These are phyloP conservation scores for Saturnispora sanitii DNA, from an alignment of 805 yeast genomes.

Conservation along the genomic window DNA sequence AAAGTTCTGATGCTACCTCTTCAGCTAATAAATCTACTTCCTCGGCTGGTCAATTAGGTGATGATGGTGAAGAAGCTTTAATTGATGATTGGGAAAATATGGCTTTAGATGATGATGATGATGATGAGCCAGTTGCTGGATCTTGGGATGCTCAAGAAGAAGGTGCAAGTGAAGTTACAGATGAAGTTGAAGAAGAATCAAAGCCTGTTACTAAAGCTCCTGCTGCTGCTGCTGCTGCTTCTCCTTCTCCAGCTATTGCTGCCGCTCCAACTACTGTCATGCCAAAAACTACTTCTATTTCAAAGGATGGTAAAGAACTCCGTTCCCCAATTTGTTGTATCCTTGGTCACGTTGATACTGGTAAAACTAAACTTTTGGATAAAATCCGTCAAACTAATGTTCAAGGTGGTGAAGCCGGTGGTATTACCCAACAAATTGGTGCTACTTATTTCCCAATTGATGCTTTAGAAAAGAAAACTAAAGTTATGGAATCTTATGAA, in stretches of 20 bases:
- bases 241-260: constrained; percentile 17
- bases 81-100: constrained; percentile 83
- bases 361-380: constrained; percentile 94
- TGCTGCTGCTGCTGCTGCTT: constrained; percentile 20
- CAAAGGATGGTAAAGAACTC: constrained; percentile 36
- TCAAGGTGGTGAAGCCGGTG: constrained; percentile 99
- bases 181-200: constrained; percentile 16
- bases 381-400: constrained; percentile 98
- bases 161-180: constrained; percentile 22
- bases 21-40: neutral
- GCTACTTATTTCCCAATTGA: constrained; percentile 98
- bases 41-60: constrained; percentile 28
- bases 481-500: constrained; percentile 80
- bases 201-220: constrained; percentile 9
- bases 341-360: constrained; percentile 99
- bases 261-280: constrained; percentile 19
- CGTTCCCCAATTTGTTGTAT: constrained; percentile 99
- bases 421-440: constrained; percentile 99
- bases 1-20: constrained; percentile 4
- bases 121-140: constrained; percentile 26
- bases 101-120: constrained; percentile 40
- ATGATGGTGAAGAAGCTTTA: constrained; percentile 34
- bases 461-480: constrained; percentile 84
- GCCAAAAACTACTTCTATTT: constrained; percentile 16
- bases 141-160: constrained; percentile 25